Conservation (phyloP, 78 protist genomes). For the Trichosphaerium sp. region DNA sequence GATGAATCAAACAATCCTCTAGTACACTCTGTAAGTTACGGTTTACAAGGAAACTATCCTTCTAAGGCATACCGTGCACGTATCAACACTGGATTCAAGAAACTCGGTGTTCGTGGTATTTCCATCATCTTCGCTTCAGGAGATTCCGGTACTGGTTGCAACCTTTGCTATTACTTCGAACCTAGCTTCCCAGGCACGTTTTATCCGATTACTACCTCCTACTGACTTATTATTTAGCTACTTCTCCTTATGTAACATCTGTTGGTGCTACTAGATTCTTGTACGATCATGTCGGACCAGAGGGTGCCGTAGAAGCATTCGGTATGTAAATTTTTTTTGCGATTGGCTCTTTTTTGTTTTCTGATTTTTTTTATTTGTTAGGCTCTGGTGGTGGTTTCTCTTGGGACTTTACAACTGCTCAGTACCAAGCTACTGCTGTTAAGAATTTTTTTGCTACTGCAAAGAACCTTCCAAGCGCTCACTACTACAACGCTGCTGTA, state of each 20-base stretch:
- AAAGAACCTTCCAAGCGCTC: neutral
- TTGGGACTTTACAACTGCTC: neutral
- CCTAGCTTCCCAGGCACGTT: slow-evolving; percentile 27
- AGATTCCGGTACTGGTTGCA: slow-evolving; percentile 15
- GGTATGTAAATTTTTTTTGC: too few species aligned
- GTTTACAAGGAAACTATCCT: too few species aligned
- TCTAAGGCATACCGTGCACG: too few species aligned
- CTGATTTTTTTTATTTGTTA: too few species aligned
- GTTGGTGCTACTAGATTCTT: slow-evolving; percentile 14
- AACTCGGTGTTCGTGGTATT: neutral
- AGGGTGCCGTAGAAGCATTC: too few species aligned
- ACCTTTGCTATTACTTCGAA: neutral
- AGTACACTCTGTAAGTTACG: too few species aligned
- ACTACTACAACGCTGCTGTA: neutral
- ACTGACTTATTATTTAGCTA: too few species aligned
- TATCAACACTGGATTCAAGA: slow-evolving; percentile 1
- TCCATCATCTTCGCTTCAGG: slow-evolving; percentile 26
- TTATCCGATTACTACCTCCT: too few species aligned
- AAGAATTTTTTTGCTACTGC: neutral
- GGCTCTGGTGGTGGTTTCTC: slow-evolving; percentile 25
- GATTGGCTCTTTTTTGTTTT: too few species aligned
- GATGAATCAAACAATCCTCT: too few species aligned
- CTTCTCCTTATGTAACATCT: slow-evolving; percentile 16
- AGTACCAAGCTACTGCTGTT: slow-evolving; percentile 12
- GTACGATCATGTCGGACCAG: too few species aligned